Evolutionary conservation across 2,329 filamentous ascomycete species (phyloP), one percentile per base, ranked within the genome.

Genomic region (Macrophomina phaseolina): DNA sequence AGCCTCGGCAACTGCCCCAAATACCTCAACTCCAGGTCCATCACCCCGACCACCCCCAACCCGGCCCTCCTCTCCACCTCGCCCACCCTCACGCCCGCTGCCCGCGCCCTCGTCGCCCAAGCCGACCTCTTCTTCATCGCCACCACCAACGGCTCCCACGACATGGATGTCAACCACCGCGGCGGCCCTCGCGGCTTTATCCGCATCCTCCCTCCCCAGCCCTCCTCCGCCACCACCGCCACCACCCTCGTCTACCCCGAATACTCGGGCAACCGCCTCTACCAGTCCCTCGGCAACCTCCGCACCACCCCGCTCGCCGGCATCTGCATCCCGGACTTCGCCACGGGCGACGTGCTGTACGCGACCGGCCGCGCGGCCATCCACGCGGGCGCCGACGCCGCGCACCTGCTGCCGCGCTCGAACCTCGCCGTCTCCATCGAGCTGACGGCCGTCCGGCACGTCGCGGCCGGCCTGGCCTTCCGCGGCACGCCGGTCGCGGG

Each of bases 101-200:
- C 89, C 0, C 69, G 89, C 8, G 80, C 84, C 7, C 74, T 95
- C 36, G 79, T 96, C 16, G 74, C 76, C 1, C 84, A 84, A 69
- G 86, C 90, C 2, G 93, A 96, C 74, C 82, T 93, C 71, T 89
- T 97, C 76, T 96, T 97, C 78, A 80, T 97, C 46, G 89, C 91
- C 18, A 91, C 87, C 23, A 86, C 85, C 0, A 84, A 90, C 71
- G 84, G 86, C 14, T 74, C 77, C 5, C 76, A 81, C 14, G 87
- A 88, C 65, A 96, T 96, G 92, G 92, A 96, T 76, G 91, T 90
- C 6, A 97, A 96, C 73, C 87, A 92, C 72, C 87, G 93, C 5
- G 93, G 93, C 45, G 93, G 93, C 0, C 84, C 88, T 1, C 82
- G 84, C 0, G 93, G 92, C 0, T 94, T 97, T 73, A 81, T 94